Conservation (phyloP, 2,329 filamentous ascomycete species). For the Aspergillus brasiliensis region DNA sequence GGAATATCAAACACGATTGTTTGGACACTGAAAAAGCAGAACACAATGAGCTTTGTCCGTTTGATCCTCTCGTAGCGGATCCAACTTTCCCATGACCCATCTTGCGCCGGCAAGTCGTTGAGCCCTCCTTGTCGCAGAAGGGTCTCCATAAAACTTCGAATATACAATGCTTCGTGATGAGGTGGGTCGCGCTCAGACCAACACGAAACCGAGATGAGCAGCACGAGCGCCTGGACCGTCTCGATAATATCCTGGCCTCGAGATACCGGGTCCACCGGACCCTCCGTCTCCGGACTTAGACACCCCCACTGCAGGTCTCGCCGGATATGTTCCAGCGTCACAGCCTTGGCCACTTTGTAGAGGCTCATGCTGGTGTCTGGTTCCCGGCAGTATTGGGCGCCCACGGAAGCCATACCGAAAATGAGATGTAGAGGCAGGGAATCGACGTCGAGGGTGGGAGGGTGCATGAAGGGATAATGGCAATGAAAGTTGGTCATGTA, state of each 20-base stretch:
- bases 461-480: slow-evolving; percentile 37
- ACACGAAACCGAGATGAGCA: slow-evolving; percentile 32
- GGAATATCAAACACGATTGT: slow-evolving; percentile 40
- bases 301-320: slow-evolving; percentile 29
- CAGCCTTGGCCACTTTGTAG: slow-evolving; percentile 34
- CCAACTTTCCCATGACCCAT: slow-evolving; percentile 38
- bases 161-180: slow-evolving; percentile 31
- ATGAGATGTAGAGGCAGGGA: slow-evolving; percentile 28
- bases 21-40: slow-evolving; percentile 40
- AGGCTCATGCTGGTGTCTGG: slow-evolving; percentile 36
- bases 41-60: slow-evolving; percentile 35
- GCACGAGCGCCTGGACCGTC: slow-evolving; percentile 31
- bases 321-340: slow-evolving; percentile 36
- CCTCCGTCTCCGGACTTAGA: slow-evolving; percentile 3
- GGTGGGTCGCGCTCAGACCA: slow-evolving; percentile 38
- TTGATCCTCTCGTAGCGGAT: slow-evolving; percentile 34
- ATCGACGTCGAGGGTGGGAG: slow-evolving; percentile 34
- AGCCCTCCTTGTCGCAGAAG: slow-evolving; percentile 31
- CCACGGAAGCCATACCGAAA: slow-evolving; percentile 35
- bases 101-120: slow-evolving; percentile 30
- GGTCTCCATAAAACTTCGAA: slow-evolving; percentile 34
- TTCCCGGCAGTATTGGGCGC: slow-evolving; percentile 37
- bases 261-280: slow-evolving; percentile 11
- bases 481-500: slow-evolving; percentile 38
- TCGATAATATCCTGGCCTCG: slow-evolving; percentile 31